phyloP scores from a whole-genome alignment of 441 rosid species.

The Kokia cookei region DNA sequence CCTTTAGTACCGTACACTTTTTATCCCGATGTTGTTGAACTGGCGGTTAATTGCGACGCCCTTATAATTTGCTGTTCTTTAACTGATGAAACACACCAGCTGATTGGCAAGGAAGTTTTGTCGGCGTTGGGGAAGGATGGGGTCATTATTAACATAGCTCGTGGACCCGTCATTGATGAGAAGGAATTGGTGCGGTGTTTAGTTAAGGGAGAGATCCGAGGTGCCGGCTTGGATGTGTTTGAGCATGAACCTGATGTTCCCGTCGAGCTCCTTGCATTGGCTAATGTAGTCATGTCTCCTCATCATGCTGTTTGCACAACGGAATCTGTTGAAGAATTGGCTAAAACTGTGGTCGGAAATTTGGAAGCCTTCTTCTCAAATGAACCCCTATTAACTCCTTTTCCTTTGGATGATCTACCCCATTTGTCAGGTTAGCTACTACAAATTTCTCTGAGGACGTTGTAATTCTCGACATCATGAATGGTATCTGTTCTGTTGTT shows the following conservation, averaged over 20 bases:
- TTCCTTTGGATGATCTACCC: neutral
- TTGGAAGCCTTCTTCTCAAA: constrained; percentile 34
- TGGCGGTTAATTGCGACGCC: constrained; percentile 15
- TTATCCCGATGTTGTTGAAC: constrained; percentile 17
- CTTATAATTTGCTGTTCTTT: constrained; percentile 28
- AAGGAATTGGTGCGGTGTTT: constrained; percentile 28
- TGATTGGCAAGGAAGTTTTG: constrained; percentile 27
- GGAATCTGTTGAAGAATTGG: constrained; percentile 11
- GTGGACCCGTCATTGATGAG: constrained; percentile 29
- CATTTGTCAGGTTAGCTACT: neutral
- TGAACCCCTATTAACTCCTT: constrained; percentile 20
- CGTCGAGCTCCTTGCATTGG: constrained; percentile 22
- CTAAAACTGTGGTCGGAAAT: constrained; percentile 14
- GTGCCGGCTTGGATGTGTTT: constrained; percentile 43
- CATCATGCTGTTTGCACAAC: constrained; percentile 16
- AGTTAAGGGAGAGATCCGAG: constrained; percentile 24
- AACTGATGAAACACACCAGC: constrained; percentile 29
- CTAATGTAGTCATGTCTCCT: constrained; percentile 25
- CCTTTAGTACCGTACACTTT: constrained; percentile 12
- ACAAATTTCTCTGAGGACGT: too few species aligned
- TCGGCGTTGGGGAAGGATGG: constrained; percentile 31
- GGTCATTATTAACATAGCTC: constrained; percentile 25
- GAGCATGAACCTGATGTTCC: constrained; percentile 38
- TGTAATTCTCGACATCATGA: too few species aligned
- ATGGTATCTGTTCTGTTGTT: neutral